Base-by-base conservation (phyloP, 805 yeast genomes). In the Maudiozyma serrabonitensis region DNA sequence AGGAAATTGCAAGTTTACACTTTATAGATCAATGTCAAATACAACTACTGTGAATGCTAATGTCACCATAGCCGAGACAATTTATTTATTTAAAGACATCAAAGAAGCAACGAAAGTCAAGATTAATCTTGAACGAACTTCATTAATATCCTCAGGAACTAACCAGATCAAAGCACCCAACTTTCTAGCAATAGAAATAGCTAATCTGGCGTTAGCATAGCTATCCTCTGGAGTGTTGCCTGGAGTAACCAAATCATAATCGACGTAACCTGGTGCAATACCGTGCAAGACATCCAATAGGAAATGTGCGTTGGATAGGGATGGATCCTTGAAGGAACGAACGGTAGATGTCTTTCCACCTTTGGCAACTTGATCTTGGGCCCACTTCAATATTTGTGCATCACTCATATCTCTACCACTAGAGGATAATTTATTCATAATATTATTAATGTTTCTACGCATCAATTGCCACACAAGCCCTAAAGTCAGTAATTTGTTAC, bases 81-180 rank as follows among this genome's bases (percentile, higher is more conserved):
- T 42, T 42, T 34, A 42, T 15, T 42, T 42, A 19, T 42, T 42
- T 43, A 86, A 69, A 9, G 90, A 73, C 99, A 93, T 93, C 69
- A 93, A 79, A 46, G 96, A 87, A 48, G 97, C 99, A 53, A 93
- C 87, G 67, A 93, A 93, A 0, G 98, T 89, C 66, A 89, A 78
- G 50, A 93, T 86, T 72, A 93, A 81, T 68, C 98, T 81, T 43
- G 95, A 78, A 70, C 98, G 85, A 42, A 93, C 97, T 72, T 91
- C 98, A 61, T 83, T 86, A 62, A 93, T 93, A 72, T 93, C 99
- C 69, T 93, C 99, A n/a, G 99, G 99, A n/a, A 93, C 96, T 58
- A 93, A 77, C 97, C 97, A 93, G 62, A 93, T 93, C 66, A 93
- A 80, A 40, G 96, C 99, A 54, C 99, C 99, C 58, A 93, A 73